Evolutionary conservation across 2,329 filamentous ascomycete genomes (phyloP), one percentile per base, ranked within the genome.

Genomic region (Cercospora citrullina): DNA sequence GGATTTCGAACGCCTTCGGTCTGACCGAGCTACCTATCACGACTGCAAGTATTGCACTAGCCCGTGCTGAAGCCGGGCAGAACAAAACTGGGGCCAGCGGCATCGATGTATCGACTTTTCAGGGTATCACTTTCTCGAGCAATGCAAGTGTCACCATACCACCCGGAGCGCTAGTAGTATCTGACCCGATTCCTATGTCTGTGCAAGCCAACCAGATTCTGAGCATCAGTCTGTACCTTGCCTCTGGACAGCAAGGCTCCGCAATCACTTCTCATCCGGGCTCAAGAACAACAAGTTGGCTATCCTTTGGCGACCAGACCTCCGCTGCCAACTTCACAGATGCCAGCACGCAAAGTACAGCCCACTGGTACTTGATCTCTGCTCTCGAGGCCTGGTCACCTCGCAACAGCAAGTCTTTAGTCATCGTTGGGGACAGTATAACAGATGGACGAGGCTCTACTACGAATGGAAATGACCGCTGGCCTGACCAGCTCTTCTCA

Each of bases 1-100:
- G 87, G 57, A 81, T 91, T 61, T 89, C 87, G 53, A 91, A 91
- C 74, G 86, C 84, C 0, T 91, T 91, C 71, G 88, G 89, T 2
- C 76, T 82, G 1, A 87, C 83, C 39, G 84, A 87, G 69, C 80
- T 91, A 2, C 83, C 86, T 55, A 86, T 91, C 71, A 87, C 86
- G 0, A 83, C 84, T 1, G 86, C 86, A 0, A 86, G 87, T 0
- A 76, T 91, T 5, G 86, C 87, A 0, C 79, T 89, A 0, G 84
- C 89, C 0, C 73, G 79, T 4, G 71, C 73, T 33, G 64, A 67
- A 16, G 63, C 61, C n/a, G 70, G 71, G 18, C 84, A 84, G 36
- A 85, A 86, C 57, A 82, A 81, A 4, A 83, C 86, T 10, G 88
- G 87, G 5, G 82, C 83, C 1, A 81, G 83, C 39, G 79, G 78